Base-by-base conservation (phyloP, 441 rosid species). In the Gossypium armourianum region DNA sequence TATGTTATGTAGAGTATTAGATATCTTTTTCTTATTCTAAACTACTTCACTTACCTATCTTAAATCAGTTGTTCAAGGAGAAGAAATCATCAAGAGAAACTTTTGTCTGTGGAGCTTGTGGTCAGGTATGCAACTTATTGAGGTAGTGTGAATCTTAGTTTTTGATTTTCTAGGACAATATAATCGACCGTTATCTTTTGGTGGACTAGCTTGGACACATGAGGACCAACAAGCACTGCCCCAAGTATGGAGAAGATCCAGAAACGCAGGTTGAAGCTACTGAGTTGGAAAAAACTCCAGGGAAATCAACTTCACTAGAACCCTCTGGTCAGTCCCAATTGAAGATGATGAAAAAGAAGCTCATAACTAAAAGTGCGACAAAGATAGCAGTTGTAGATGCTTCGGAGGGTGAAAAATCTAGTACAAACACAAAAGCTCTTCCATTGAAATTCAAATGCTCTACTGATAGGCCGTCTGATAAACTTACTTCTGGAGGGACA, bases 191-290 rank as follows among this genome's bases (percentile, higher is more conserved):
- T 53, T 45, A 69, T 58, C 52, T 75, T 77, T 74, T 67, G 55
- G 52, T 62, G 76, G 74, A 75, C 71, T 91, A 95, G 99, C 88
- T 83, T 83, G 99, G 99, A 69, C 99, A 92, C 84, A 95, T 90
- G 99, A 95, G 92, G 81, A 95, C 99, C 82, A 95, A 95, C 86
- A 90, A 95, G 75, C 77, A 92, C 85, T 95, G 99, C 83, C 99
- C 98, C 13, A 90, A 78, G 82, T 90, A 95, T 71, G 80, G 95
- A 73, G 95, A 88, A 83, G 92, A 89, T 74, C 86, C 91, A 53
- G 99, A 90, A 53, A 61, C 86, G 55, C 89, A 78, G 68, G 69
- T 74, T 26, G 91, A 89, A 72, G 62, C 83, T 57, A 68, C 77
- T 4, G 91, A 90, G 72, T 15, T 76, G 36, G 94, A 92, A 59